Evolutionary conservation across 1,284 basidiomycete species (phyloP), one percentile per base, ranked within the genome.

Genomic region (Abortiporus biennis): DNA sequence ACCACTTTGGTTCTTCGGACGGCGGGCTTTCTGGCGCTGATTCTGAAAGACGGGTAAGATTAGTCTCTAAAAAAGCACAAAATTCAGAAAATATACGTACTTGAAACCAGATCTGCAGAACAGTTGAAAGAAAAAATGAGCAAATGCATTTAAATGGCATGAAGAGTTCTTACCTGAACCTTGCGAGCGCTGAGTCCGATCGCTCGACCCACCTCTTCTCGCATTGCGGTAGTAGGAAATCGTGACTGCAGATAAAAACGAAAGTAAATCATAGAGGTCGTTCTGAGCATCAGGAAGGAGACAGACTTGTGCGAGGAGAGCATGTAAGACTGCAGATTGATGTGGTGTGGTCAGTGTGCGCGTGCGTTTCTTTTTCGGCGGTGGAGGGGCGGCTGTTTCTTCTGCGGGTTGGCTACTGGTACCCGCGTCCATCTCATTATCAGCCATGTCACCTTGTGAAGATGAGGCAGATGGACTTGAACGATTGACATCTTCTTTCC

Each of bases 101-200:
- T 73, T 89, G 85, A 61, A 89, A 89, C 85, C 85, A 89, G 49
- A 89, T 86, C 85, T 89, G 54, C 44, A 47, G 42, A 44, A 31
- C 27, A 44, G 53, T 32, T 58, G 56, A 30, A 40, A 23, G 44
- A 36, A n/a, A n/a, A n/a, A 40, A 47, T 47, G 40, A 40, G 37
- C 45, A 38, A 34, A 40, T 15, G 43, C 48, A 45, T 38, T 25
- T 13, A 41, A 45, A 23, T 36, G 31, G 24, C 37, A 12, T 42
- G 6, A 29, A 12, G 34, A 27, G 15, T 19, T 68, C 82, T 55
- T 53, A 87, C 87, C 78, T 91, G 87, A 9, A 91, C 87, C 67
- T 90, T 85, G 30, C 87, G 76, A 38, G 87, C 86, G 58, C 85
- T 89, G 53, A 91, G 66, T 20, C 86, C 88, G 47, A 91, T 90